Evolutionary conservation across 139 green algal species (phyloP).

Genomic region (Chlamydomonas sphaeroides): DNA sequence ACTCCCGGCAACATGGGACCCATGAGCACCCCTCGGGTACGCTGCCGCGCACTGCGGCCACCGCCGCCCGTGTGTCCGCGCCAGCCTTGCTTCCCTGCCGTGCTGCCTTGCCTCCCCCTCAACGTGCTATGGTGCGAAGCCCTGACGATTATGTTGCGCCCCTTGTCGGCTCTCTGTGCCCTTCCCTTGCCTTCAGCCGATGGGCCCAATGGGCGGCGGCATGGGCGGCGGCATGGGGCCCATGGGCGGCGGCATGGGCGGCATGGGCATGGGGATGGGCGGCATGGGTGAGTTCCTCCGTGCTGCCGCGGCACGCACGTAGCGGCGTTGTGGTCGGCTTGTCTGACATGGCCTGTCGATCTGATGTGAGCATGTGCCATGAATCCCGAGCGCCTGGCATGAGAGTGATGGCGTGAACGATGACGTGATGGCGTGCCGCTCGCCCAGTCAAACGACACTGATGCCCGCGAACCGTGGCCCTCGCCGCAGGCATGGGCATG

Average conservation of each 20-base stretch:
- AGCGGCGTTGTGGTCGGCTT: too few relatives aligned
- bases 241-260: slow-evolving; percentile 7
- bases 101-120: not conserved
- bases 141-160: not conserved
- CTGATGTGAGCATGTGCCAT: too few relatives aligned
- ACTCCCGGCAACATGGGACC: slow-evolving; percentile 28
- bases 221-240: not conserved
- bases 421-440: too few relatives aligned
- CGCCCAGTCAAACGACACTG: too few relatives aligned
- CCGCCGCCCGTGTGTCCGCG: not conserved
- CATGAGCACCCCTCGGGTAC: slow-evolving; percentile 12
- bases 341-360: too few relatives aligned
- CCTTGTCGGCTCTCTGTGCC: not conserved
- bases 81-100: not conserved
- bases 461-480: too few relatives aligned
- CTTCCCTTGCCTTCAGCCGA: not conserved
- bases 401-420: too few relatives aligned
- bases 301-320: too few relatives aligned
- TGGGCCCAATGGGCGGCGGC: slow-evolving; percentile 30
- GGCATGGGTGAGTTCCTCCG: not conserved
- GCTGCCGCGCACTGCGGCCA: not conserved
- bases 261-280: slow-evolving; percentile 23
- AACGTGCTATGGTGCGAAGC: not conserved
- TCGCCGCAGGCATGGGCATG: too few relatives aligned
- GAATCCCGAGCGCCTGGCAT: too few relatives aligned